Conservation (phyloP, 768 basidiomycete genomes). For the Filobasidium floriforme region DNA sequence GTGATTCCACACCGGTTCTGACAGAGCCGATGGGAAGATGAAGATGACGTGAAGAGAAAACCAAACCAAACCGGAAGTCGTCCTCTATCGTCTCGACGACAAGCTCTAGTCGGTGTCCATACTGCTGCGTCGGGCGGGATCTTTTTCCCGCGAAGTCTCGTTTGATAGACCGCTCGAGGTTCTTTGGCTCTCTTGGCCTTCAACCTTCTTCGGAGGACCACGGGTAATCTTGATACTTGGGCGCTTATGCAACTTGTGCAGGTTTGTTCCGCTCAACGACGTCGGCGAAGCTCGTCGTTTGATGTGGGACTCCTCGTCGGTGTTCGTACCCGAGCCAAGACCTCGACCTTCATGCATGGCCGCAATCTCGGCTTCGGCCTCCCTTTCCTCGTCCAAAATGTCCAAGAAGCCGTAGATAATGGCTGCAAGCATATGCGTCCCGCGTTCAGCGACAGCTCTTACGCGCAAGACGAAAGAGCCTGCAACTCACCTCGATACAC, state of each 20-base stretch:
- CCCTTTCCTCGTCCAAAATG: constrained; percentile 36
- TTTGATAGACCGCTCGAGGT: background rate
- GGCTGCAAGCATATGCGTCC: constrained; percentile 20
- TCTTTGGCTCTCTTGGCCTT: background rate
- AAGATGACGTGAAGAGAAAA: too few relatives aligned
- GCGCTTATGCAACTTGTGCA: constrained; percentile 36
- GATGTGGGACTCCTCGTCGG: constrained; percentile 34
- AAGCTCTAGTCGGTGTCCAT: too few relatives aligned
- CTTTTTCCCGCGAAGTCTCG: too few relatives aligned
- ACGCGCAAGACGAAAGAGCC: background rate
- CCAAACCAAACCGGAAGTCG: too few relatives aligned
- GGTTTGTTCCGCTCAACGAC: constrained; percentile 26
- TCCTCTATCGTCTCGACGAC: too few relatives aligned
- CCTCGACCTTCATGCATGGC: background rate
- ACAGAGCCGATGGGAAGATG: too few relatives aligned
- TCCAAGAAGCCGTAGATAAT: constrained; percentile 38
- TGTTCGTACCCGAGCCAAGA: constrained; percentile 12
- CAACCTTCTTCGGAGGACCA: background rate
- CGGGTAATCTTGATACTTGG: constrained; percentile 27
- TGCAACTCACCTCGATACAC: constrained; percentile 59
- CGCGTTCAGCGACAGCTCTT: background rate
- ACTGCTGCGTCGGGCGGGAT: too few relatives aligned
- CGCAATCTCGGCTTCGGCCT: constrained; percentile 13
- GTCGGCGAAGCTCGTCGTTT: constrained; percentile 40
- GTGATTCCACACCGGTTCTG: too few relatives aligned